Evolutionary conservation across 352 stramenopile genomes (phyloP).

Genomic region (Pythium periplocum): DNA sequence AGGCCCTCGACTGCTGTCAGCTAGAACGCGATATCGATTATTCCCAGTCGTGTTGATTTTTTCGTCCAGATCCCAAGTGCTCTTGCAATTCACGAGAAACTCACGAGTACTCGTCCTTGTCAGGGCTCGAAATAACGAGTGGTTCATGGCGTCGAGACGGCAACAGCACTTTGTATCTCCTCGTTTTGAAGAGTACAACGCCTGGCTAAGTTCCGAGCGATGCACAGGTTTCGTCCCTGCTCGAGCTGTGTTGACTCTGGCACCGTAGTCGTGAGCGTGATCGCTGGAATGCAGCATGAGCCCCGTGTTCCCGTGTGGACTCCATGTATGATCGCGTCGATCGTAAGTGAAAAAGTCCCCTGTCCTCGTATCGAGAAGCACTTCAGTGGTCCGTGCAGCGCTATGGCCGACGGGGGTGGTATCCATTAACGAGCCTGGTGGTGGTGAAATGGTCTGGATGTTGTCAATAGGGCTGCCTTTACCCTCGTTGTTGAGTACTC

Average conservation of each 20-base stretch:
- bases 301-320: constrained; percentile 72
- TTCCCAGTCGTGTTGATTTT: constrained; percentile 58
- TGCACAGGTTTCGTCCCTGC: constrained; percentile 44
- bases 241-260: constrained; percentile 52
- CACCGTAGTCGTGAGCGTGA: constrained; percentile 44
- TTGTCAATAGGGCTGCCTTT: constrained; percentile 39
- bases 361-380: constrained; percentile 64
- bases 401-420: constrained; percentile 1
- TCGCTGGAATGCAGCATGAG: constrained; percentile 66
- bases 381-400: constrained; percentile 12
- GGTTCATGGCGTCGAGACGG: constrained; percentile 44
- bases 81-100: constrained; percentile 66
- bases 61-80: constrained; percentile 77
- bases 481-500: constrained; percentile 58
- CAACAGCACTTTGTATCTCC: constrained; percentile 63
- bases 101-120: constrained; percentile 22
- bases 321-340: constrained; percentile 29
- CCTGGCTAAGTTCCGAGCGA: constrained; percentile 26
- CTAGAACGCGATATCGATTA: constrained; percentile 75
- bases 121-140: constrained; percentile 31
- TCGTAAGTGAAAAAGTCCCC: constrained; percentile 68
- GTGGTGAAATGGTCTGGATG: constrained; percentile 33
- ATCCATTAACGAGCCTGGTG: constrained; percentile 1
- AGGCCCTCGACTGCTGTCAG: constrained; percentile 66
- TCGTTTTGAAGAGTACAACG: constrained; percentile 41